phyloP scores from a whole-genome alignment of 2,329 filamentous ascomycete species.

The Daldinia eschscholtzii region DNA sequence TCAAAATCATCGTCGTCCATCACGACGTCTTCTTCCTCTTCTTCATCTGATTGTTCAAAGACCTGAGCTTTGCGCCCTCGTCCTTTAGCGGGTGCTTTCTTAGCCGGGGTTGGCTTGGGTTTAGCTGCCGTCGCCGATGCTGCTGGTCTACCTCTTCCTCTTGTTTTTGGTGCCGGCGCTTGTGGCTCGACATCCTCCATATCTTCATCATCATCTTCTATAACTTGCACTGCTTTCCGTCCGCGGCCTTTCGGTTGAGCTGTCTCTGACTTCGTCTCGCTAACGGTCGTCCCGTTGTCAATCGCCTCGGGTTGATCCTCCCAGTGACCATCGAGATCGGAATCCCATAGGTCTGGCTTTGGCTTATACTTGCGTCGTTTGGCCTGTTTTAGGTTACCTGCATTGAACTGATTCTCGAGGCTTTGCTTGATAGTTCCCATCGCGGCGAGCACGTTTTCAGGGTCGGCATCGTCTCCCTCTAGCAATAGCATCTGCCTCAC shows the following conservation, averaged over 20 bases:
- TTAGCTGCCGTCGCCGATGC: constrained; percentile 46
- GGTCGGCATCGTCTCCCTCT: constrained; percentile 73
- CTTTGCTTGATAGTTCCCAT: constrained; percentile 80
- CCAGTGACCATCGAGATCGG: constrained; percentile 90
- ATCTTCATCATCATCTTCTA: constrained; percentile 62
- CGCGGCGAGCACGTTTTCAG: constrained; percentile 77
- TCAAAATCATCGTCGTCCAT: constrained; percentile 67
- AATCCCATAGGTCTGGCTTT: constrained; percentile 86
- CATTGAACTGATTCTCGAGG: constrained; percentile 78
- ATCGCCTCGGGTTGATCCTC: constrained; percentile 79
- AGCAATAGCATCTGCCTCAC: constrained; percentile 77
- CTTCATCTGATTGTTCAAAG: constrained; percentile 59
- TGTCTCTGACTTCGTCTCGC: constrained; percentile 52
- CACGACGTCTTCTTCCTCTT: constrained; percentile 65
- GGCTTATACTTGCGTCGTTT: constrained; percentile 74
- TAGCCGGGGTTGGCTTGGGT: constrained; percentile 50
- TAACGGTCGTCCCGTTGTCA: constrained; percentile 57
- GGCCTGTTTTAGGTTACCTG: constrained; percentile 68
- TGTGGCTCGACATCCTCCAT: constrained; percentile 65
- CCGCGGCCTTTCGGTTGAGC: constrained; percentile 47
- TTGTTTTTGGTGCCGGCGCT: constrained; percentile 48
- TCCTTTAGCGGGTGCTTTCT: constrained; percentile 60
- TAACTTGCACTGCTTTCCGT: constrained; percentile 53
- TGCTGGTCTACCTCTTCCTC: constrained; percentile 53
- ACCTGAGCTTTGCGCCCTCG: constrained; percentile 59